A percentile compares a stretch with the other conserved stretches of the same genome.
Evolutionary conservation across 345 rosid species (phyloP).

Genomic region (Heritiera littoralis): DNA sequence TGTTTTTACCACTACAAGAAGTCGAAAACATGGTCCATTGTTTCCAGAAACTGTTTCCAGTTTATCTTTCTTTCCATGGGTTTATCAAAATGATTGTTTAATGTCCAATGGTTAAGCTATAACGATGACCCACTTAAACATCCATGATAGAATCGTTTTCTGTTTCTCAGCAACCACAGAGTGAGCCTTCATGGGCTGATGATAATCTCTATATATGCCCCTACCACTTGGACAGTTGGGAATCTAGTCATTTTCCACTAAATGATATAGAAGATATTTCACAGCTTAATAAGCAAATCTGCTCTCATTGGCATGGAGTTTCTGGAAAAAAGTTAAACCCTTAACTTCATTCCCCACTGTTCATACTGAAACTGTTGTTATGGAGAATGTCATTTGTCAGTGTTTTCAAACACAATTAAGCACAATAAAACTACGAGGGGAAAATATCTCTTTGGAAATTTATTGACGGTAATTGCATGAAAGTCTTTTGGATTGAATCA

Average conservation of each 20-base stretch:
- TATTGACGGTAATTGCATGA: too few relatives aligned
- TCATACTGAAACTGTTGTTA: too few relatives aligned
- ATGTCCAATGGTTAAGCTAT: neutral
- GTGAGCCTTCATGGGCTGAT: neutral
- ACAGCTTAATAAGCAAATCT: too few relatives aligned
- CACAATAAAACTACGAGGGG: too few relatives aligned
- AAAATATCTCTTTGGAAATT: too few relatives aligned
- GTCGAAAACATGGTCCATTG: neutral
- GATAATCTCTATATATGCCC: neutral
- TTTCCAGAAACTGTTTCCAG: neutral
- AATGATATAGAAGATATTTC: neutral
- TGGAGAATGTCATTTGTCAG: too few relatives aligned
- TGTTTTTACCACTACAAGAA: neutral
- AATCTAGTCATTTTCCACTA: neutral
- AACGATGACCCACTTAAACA: neutral
- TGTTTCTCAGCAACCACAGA: neutral
- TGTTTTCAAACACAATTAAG: too few relatives aligned
- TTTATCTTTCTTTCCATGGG: neutral
- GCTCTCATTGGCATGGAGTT: too few relatives aligned
- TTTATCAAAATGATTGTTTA: neutral
- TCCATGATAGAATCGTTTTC: neutral
- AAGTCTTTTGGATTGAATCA: neutral
- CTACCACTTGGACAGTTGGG: neutral
- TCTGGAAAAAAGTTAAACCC: too few relatives aligned
- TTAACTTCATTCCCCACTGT: too few relatives aligned